A percentile compares a stretch with the other conserved stretches of the same genome.
Evolutionary conservation across 2,329 filamentous ascomycete genomes (phyloP).

Genomic region (Stagonosporopsis tanaceti): DNA sequence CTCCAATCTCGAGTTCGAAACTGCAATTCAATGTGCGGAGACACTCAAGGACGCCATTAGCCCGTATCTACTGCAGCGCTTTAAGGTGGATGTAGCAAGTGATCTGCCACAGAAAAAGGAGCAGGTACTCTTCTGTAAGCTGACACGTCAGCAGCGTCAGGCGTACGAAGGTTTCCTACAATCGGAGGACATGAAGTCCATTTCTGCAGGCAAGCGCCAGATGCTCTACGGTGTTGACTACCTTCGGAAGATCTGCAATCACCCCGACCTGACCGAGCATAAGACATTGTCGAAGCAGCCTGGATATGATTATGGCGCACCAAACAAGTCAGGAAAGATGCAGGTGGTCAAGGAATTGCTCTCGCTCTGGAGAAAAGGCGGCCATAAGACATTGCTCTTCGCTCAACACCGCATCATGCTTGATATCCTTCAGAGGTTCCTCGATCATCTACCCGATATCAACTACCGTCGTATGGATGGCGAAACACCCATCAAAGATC

Average conservation of each 20-base stretch:
- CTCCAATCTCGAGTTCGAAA: constrained; percentile 91
- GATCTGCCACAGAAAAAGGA: constrained; percentile 96
- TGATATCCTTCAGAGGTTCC: constrained; percentile 86
- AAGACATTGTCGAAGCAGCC: constrained; percentile 64
- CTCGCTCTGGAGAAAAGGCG: constrained; percentile 87
- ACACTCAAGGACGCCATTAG: constrained; percentile 93
- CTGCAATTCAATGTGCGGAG: constrained; percentile 91
- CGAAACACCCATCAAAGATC: constrained; percentile 82
- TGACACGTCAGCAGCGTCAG: constrained; percentile 79
- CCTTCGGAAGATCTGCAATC: constrained; percentile 95
- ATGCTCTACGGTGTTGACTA: constrained; percentile 90
- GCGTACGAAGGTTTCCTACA: constrained; percentile 82
- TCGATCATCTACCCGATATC: constrained; percentile 72
- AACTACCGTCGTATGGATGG: constrained; percentile 93
- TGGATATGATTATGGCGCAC: constrained; percentile 79
- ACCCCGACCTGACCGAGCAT: constrained; percentile 85
- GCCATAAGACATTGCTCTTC: constrained; percentile 93
- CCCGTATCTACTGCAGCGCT: constrained; percentile 88
- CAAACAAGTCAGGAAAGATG: constrained; percentile 90
- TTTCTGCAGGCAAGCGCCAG: constrained; percentile 76
- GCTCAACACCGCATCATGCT: constrained; percentile 95
- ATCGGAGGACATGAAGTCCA: constrained; percentile 86
- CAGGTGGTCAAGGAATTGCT: constrained; percentile 89
- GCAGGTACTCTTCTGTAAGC: constrained; percentile 93
- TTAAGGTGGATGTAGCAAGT: constrained; percentile 92